Conservation (phyloP, 2,329 filamentous ascomycete species). For the Alternaria brassicae region DNA sequence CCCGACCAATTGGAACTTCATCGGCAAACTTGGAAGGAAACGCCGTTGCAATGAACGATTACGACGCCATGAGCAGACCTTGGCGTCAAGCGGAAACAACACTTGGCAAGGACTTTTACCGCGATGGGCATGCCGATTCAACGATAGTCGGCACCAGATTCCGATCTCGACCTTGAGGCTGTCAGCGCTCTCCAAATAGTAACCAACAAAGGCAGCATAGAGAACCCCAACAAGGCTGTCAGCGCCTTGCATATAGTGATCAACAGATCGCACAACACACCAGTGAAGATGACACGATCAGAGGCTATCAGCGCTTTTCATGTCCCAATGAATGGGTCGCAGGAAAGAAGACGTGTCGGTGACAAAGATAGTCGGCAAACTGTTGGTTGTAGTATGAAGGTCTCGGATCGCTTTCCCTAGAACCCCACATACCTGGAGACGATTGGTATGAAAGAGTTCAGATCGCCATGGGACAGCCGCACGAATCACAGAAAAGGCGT, state of each 20-base stretch:
- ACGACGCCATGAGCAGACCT: slow-evolving; percentile 8
- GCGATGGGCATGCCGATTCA: slow-evolving; percentile 12
- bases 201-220: not conserved
- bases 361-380: not conserved
- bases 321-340: not conserved
- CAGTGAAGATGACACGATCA: not conserved
- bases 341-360: not conserved
- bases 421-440: not conserved
- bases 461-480: not conserved
- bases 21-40: not conserved
- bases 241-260: not conserved
- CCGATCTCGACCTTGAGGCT: slow-evolving; percentile 6
- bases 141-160: slow-evolving; percentile 11
- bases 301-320: not conserved
- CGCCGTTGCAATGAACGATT: slow-evolving; percentile 8
- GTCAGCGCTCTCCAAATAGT: not conserved
- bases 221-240: not conserved
- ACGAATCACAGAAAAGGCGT: not conserved
- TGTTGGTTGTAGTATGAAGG: not conserved
- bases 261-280: not conserved
- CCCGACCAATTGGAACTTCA: slow-evolving; percentile 10
- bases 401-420: not conserved
- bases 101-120: slow-evolving; percentile 22
- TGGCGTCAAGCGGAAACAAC: slow-evolving; percentile 18
- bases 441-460: not conserved